phyloP scores from a whole-genome alignment of 2,329 filamentous ascomycete species.

The Byssothecium circinans region DNA sequence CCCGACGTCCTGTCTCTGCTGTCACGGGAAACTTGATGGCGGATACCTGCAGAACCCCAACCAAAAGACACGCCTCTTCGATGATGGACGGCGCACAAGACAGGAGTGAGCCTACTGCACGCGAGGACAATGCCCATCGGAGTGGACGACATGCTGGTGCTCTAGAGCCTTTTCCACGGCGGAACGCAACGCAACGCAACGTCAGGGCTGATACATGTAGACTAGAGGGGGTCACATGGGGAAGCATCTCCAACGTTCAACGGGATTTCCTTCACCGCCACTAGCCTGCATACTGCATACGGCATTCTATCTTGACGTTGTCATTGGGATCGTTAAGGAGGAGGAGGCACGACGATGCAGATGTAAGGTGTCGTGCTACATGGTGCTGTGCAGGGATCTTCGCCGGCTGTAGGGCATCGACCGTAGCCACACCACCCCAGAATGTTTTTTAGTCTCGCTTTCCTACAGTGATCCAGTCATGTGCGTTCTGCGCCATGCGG shows the following conservation, averaged over 20 bases:
- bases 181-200: constrained; percentile 10
- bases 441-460: too few relatives aligned
- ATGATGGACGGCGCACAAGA: not conserved
- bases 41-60: not conserved
- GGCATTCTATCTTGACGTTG: constrained; percentile 4
- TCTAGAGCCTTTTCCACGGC: not conserved
- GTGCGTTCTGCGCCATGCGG: not conserved
- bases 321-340: constrained; percentile 4
- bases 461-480: too few relatives aligned
- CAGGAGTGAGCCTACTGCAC: too few relatives aligned
- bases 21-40: not conserved
- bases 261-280: constrained; percentile 18
- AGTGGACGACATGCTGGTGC: too few relatives aligned
- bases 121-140: too few relatives aligned
- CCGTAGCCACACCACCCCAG: constrained; percentile 7
- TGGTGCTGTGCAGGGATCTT: constrained; percentile 12
- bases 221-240: constrained; percentile 19
- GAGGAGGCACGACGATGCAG: constrained; percentile 3
- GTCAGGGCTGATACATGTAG: constrained; percentile 6
- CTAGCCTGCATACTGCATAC: constrained; percentile 8
- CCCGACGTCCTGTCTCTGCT: not conserved
- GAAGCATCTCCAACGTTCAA: not conserved
- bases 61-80: not conserved
- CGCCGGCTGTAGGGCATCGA: constrained; percentile 12
- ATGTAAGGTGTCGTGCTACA: constrained; percentile 13